These are phyloP conservation scores for Naganishia albida DNA, from an alignment of 1,284 basidiomycete genomes.

Conservation along the genomic window DNA sequence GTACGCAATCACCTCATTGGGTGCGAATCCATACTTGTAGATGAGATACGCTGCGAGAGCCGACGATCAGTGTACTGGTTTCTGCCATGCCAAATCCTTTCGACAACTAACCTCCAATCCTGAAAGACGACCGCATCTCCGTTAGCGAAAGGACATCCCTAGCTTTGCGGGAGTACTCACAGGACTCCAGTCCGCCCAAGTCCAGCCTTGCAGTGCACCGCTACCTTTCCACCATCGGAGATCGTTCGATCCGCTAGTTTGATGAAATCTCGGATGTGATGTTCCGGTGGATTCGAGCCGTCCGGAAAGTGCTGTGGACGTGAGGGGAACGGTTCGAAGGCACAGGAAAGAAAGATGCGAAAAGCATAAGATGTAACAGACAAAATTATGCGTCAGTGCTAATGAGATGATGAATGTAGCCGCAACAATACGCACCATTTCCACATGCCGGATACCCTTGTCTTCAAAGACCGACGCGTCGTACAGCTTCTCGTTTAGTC, in stretches of 20 bases:
- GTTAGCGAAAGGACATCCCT: not conserved
- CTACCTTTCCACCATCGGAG: conserved; percentile 74
- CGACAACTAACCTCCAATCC: conserved; percentile 63
- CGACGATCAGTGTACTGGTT: not conserved
- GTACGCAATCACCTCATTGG: conserved; percentile 93
- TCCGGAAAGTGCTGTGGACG: conserved; percentile 85
- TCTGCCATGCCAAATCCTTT: not conserved
- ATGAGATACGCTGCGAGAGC: conserved; percentile 78
- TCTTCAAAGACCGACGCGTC: conserved; percentile 81
- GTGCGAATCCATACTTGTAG: conserved; percentile 99
- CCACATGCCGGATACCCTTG: conserved; percentile 83
- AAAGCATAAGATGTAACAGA: not conserved
- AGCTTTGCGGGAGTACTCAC: conserved; percentile 7
- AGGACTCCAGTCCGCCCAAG: conserved; percentile 68
- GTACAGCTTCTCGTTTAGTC: conserved; percentile 93
- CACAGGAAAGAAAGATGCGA: no score
- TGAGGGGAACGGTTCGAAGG: not conserved
- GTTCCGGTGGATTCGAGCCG: conserved; percentile 78
- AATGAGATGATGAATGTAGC: not conserved
- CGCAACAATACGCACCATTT: conserved; percentile 49
- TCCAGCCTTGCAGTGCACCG: conserved; percentile 70
- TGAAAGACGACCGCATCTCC: not conserved
- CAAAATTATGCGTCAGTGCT: not conserved
- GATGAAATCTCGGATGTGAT: conserved; percentile 89
- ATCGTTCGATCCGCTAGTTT: conserved; percentile 77